These are phyloP conservation scores for Parmelia sp. DNA, from an alignment of 495 filamentous ascomycete genomes.

Conservation along the genomic window DNA sequence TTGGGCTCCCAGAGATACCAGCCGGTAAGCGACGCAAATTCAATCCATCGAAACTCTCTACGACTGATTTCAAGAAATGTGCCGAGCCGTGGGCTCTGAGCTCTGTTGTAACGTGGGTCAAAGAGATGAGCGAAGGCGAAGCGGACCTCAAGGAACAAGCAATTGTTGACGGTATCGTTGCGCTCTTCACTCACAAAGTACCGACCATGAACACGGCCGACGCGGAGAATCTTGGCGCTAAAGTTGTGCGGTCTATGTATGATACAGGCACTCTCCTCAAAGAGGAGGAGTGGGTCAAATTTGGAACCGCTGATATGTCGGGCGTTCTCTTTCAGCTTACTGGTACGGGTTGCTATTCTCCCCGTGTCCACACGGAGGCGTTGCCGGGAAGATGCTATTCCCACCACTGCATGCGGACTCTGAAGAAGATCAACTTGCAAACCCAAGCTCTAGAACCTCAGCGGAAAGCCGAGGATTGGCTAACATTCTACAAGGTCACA, in stretches of 20 bases:
- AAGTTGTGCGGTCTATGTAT: conserved; percentile 77
- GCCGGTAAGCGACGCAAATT: conserved; percentile 69
- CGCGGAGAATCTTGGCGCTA: conserved; percentile 77
- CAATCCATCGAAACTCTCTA: conserved; percentile 76
- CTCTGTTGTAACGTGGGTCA: conserved; percentile 78
- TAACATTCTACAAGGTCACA: conserved; percentile 79
- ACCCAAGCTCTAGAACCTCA: conserved; percentile 61
- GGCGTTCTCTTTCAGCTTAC: conserved; percentile 93
- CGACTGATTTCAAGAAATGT: conserved; percentile 79
- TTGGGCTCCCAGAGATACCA: conserved; percentile 67
- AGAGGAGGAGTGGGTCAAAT: conserved; percentile 98
- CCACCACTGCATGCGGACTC: conserved; percentile 84
- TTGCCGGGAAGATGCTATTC: conserved; percentile 81
- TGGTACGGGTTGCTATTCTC: conserved; percentile 84
- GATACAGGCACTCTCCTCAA: conserved; percentile 68
- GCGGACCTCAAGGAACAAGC: conserved; percentile 74
- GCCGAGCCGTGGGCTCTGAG: conserved; percentile 89
- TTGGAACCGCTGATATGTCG: conserved; percentile 64
- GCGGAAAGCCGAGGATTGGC: conserved; percentile 76
- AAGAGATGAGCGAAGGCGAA: conserved; percentile 78
- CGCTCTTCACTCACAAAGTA: conserved; percentile 89
- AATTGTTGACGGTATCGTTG: conserved; percentile 79
- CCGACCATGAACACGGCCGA: conserved; percentile 98
- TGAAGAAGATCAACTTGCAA: conserved; percentile 87
- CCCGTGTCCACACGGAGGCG: conserved; percentile 69